Percentiles rank a stretch among this genome's conserved stretches.
phyloP scores from a whole-genome alignment of 164 flowering plant species.

The Houttuynia cordata region DNA sequence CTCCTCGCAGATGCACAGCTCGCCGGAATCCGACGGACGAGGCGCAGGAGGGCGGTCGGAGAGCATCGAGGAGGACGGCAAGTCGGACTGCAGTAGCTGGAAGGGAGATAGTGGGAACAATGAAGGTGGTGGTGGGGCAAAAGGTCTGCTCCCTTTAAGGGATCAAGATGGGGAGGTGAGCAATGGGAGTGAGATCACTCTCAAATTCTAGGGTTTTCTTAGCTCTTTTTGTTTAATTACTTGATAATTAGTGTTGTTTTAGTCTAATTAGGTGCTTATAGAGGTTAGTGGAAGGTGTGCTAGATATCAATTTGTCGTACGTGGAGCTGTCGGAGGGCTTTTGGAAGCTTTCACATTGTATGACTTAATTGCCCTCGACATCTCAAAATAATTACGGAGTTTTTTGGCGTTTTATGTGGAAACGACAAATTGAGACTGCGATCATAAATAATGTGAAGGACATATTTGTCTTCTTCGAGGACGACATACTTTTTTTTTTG shows the following conservation, averaged over 20 bases:
- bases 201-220: conserved; percentile 45
- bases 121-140: conserved; percentile 31
- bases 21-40: conserved; percentile 48
- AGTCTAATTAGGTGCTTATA: neutral
- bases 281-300: conserved; percentile 2
- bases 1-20: conserved; percentile 38
- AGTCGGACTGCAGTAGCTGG: conserved; percentile 84
- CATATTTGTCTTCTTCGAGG: too few species aligned
- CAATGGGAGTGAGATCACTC: conserved; percentile 75
- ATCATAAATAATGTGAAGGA: too few species aligned
- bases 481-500: too few species aligned
- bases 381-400: neutral
- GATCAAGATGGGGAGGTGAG: conserved; percentile 65
- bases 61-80: conserved; percentile 79
- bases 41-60: conserved; percentile 53
- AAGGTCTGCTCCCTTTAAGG: conserved; percentile 33
- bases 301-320: neutral
- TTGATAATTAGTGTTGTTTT: neutral
- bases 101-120: conserved; percentile 45
- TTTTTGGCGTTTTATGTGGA: neutral
- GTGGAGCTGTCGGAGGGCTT: neutral
- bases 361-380: neutral
- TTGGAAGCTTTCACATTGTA: neutral
- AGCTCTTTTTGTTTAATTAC: neutral
- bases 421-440: neutral